A percentile compares a stretch with the other conserved stretches of the same genome.
Conservation (phyloP, 1,284 basidiomycete genomes). For the Leccinum griseonigrum region DNA sequence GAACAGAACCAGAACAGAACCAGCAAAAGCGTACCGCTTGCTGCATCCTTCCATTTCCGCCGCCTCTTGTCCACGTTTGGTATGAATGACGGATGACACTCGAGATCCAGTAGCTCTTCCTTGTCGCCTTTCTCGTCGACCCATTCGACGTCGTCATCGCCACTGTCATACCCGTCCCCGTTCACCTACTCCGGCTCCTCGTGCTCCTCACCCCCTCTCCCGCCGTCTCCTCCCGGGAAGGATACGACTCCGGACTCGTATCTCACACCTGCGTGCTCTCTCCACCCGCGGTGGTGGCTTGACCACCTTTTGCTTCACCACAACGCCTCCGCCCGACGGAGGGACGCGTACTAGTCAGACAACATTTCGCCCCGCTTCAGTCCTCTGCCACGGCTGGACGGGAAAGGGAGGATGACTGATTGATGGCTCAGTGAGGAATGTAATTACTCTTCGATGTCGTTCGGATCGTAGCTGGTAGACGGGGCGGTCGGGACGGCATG, state of each 20-base stretch:
- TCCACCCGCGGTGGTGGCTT: slow-evolving; percentile 72
- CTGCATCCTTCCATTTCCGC: slow-evolving; percentile 66
- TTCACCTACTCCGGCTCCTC: slow-evolving; percentile 41
- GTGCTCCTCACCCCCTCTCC: slow-evolving; percentile 42
- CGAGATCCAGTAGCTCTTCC: slow-evolving; percentile 69
- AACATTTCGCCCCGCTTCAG: slow-evolving; percentile 38
- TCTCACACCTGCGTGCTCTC: slow-evolving; percentile 73
- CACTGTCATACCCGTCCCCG: slow-evolving; percentile 36
- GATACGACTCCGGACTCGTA: slow-evolving; percentile 71
- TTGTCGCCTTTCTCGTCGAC: slow-evolving; percentile 71
- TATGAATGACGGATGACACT: slow-evolving; percentile 72
- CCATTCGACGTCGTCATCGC: slow-evolving; percentile 54
- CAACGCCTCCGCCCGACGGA: slow-evolving; percentile 8
- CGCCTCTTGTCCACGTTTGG: slow-evolving; percentile 63
- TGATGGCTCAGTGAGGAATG: slow-evolving; percentile 76
- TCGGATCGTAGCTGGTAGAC: slow-evolving; percentile 48
- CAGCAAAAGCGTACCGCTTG: slow-evolving; percentile 50
- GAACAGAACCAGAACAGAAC: background rate
- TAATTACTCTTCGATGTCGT: slow-evolving; percentile 64
- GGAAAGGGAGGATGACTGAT: slow-evolving; percentile 56
- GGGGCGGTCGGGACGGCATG: slow-evolving; percentile 40
- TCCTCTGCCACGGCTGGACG: slow-evolving; percentile 36
- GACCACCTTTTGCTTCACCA: slow-evolving; percentile 31
- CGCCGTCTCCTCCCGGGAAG: slow-evolving; percentile 54
- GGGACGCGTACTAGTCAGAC: slow-evolving; percentile 33